Evolutionary conservation across 192 early-diverging fungal species (phyloP), one percentile per base, ranked within the genome.

Genomic region (Ramicandelaber brevisporus): DNA sequence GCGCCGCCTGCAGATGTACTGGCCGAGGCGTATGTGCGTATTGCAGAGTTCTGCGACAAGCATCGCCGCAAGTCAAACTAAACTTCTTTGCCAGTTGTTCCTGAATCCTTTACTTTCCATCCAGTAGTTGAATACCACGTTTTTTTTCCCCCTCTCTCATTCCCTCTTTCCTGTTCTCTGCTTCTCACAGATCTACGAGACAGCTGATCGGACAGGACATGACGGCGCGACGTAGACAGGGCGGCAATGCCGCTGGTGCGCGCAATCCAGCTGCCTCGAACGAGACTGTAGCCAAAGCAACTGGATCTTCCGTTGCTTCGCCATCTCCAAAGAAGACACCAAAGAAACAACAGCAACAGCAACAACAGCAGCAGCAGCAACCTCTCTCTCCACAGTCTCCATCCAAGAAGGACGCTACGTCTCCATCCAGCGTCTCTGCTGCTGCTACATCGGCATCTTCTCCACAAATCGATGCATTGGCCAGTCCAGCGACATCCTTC

Each of bases 1-100:
- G 78, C 80, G 10, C 70, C 84, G 15, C 77, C 84, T 4, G 34
- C 55, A 4, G 77, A 77, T 23, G 62, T 65, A 33, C 55, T 88
- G 7, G 37, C 64, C 24, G 59, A 65, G 21, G 79, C 84, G 5
- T 69, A 70, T 36, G 37, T 53, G 30, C 66, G 80, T 21, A 84
- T 88, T 49, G 55, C 53, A 19, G 59, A 61, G 30, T 88, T 88
- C 55, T 84, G 78, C 43, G 50, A 43, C 23, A 63, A 70, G 20
- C 73, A 87, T 36, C 55, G 53, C 43, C n/a, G n/a, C n/a, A 51
- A 42, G 30, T 55, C 48, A 11, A 25, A 9, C 8, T 11, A 25
- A 11, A 9, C 8, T 9, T 25, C 11, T 25, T 25, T 8, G 8
- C 11, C 11, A 11, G 24, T 25, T 25, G 8, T 25, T 9, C 11